These are phyloP conservation scores for Pseudogymnoascus sp. DNA, from an alignment of 2,329 filamentous ascomycete species.

Conservation along the genomic window DNA sequence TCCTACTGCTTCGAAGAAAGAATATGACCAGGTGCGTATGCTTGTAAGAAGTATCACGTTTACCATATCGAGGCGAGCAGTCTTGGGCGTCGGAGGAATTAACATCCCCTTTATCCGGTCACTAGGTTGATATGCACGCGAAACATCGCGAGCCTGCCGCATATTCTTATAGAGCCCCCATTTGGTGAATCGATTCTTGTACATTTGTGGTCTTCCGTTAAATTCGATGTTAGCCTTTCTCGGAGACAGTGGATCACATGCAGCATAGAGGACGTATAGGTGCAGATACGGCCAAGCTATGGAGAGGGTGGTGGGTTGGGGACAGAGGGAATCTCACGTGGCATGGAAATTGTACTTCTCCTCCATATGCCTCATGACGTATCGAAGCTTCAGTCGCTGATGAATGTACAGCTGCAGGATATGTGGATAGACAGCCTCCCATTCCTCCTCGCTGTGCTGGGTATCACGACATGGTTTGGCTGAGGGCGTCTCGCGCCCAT, in stretches of 20 bases:
- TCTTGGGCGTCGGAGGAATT: background rate
- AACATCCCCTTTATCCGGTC: background rate
- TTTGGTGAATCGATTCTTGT: conserved; percentile 23
- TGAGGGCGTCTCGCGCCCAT: background rate
- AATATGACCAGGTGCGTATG: conserved; percentile 12
- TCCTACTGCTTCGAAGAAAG: conserved; percentile 13
- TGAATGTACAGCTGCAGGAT: conserved; percentile 21
- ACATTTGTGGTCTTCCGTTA: conserved; percentile 20
- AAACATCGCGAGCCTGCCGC: background rate
- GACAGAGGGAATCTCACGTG: conserved; percentile 16
- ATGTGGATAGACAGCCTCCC: conserved; percentile 19
- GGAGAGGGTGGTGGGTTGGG: background rate
- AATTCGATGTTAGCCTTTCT: background rate
- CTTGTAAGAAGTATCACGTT: background rate
- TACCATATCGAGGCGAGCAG: conserved; percentile 10
- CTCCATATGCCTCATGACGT: conserved; percentile 20
- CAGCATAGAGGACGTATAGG: background rate
- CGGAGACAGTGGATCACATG: background rate
- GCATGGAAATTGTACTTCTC: conserved; percentile 19
- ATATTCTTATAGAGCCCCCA: conserved; percentile 20
- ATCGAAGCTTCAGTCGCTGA: conserved; percentile 20
- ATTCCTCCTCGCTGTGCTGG: conserved; percentile 18
- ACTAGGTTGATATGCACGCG: background rate
- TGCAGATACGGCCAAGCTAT: background rate
- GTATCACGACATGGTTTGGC: background rate